Evolutionary conservation across 2,329 filamentous ascomycete species (phyloP).

Genomic region (Alternaria metachromatica): DNA sequence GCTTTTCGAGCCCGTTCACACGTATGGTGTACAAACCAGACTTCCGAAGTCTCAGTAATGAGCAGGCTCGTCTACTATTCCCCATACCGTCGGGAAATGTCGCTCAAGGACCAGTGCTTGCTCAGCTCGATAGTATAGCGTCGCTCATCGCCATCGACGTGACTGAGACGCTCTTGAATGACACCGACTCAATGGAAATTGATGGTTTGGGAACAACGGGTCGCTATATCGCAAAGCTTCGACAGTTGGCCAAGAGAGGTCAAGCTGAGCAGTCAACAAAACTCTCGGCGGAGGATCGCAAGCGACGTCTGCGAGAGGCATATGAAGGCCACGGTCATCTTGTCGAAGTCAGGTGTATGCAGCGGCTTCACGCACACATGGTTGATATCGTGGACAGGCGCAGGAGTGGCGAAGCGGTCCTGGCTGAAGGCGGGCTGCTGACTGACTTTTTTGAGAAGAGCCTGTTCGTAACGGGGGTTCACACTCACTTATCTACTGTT

Average conservation of each 20-base stretch:
- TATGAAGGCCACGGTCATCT: background rate
- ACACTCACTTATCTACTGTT: constrained; percentile 21
- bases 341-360: background rate
- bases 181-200: background rate
- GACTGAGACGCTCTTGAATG: background rate
- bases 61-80: background rate
- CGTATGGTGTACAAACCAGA: background rate
- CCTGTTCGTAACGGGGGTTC: constrained; percentile 12
- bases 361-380: background rate
- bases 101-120: background rate
- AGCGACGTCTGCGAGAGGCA: background rate
- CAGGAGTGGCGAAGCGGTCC: constrained; percentile 13
- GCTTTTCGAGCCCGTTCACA: background rate
- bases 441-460: constrained; percentile 17
- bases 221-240: background rate
- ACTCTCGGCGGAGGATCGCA: background rate
- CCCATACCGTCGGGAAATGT: background rate
- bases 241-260: background rate
- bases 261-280: background rate
- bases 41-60: background rate
- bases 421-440: constrained; percentile 8
- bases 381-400: background rate
- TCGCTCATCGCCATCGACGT: background rate
- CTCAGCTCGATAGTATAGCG: background rate
- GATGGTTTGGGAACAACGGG: background rate